A percentile compares a stretch with the other conserved stretches of the same genome.
Conservation (phyloP, 306 rosid species). For the Citrullus colocynthis region DNA sequence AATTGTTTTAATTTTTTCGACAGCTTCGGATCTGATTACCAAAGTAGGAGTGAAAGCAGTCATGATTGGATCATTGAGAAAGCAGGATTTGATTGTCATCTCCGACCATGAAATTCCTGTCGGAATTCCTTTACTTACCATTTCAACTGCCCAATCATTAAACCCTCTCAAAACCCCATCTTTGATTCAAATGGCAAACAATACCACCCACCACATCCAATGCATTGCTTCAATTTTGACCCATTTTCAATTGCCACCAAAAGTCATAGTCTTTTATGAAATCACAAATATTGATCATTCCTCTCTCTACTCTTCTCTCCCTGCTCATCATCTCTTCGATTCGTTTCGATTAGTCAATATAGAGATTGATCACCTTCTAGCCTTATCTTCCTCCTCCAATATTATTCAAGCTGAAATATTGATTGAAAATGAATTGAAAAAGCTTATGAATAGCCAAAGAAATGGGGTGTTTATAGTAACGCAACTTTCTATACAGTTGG, state of each 20-base stretch:
- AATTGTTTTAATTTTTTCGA: not conserved
- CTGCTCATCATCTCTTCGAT: conserved; percentile 22
- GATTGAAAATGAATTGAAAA: conserved; percentile 26
- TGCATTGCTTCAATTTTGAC: conserved; percentile 44
- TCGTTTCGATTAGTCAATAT: conserved; percentile 29
- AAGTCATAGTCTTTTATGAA: conserved; percentile 34
- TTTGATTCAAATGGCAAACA: conserved; percentile 32
- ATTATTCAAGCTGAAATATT: not conserved
- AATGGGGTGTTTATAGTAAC: conserved; percentile 42
- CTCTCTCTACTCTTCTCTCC: not conserved
- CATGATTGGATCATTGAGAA: conserved; percentile 26
- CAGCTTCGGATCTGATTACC: conserved; percentile 25
- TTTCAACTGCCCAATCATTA: not conserved
- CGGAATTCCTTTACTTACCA: conserved; percentile 28
- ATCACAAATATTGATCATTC: not conserved
- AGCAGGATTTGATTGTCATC: conserved; percentile 24
- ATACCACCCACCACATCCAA: conserved; percentile 18
- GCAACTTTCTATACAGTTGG: conserved; percentile 36
- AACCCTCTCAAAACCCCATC: conserved; percentile 10
- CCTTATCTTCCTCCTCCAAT: conserved; percentile 25
- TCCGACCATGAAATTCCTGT: conserved; percentile 1
- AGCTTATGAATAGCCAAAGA: conserved; percentile 17
- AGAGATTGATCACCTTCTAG: conserved; percentile 24
- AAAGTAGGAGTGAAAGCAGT: conserved; percentile 18
- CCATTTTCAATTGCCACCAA: conserved; percentile 28